Percentiles rank a stretch among this genome's conserved stretches.
phyloP scores from a whole-genome alignment of 2,329 filamentous ascomycete species.

The Fusarium sororula region DNA sequence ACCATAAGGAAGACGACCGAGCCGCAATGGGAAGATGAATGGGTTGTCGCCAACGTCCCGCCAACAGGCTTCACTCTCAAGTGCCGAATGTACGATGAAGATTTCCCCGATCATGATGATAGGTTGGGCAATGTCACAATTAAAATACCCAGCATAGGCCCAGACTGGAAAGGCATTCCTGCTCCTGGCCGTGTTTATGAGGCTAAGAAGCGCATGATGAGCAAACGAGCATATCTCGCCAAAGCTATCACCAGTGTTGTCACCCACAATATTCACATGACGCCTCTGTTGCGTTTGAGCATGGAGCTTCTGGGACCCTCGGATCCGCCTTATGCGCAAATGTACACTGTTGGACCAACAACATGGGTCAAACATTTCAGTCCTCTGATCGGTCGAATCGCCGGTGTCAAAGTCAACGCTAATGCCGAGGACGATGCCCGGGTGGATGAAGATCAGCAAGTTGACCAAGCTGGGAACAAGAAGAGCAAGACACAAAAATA shows the following conservation, averaged over 20 bases:
- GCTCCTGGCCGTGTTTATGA: slow-evolving; percentile 68
- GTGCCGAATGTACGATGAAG: slow-evolving; percentile 89
- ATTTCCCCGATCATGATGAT: slow-evolving; percentile 86
- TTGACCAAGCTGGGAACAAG: slow-evolving; percentile 42
- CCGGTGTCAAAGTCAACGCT: slow-evolving; percentile 74
- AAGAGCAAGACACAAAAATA: slow-evolving; percentile 74
- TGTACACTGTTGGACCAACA: slow-evolving; percentile 82
- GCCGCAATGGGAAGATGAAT: slow-evolving; percentile 84
- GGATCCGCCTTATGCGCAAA: slow-evolving; percentile 70
- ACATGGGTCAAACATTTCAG: slow-evolving; percentile 86
- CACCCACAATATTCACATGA: slow-evolving; percentile 69
- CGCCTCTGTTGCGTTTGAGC: slow-evolving; percentile 76
- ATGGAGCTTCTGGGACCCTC: slow-evolving; percentile 82
- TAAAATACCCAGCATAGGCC: slow-evolving; percentile 65
- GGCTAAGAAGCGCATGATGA: slow-evolving; percentile 85
- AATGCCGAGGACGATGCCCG: slow-evolving; percentile 60
- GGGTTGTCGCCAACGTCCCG: slow-evolving; percentile 89
- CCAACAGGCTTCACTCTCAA: slow-evolving; percentile 84
- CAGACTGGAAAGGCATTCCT: slow-evolving; percentile 74
- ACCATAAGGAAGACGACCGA: slow-evolving; percentile 78
- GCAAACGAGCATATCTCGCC: slow-evolving; percentile 84
- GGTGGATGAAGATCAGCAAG: slow-evolving; percentile 34
- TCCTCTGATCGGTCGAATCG: slow-evolving; percentile 84
- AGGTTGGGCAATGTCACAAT: slow-evolving; percentile 87
- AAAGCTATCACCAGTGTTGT: slow-evolving; percentile 74